A percentile compares a stretch with the other conserved stretches of the same genome.
Evolutionary conservation across 148 eudicot genomes (phyloP).

Genomic region (Rhododendron ferrugineum): DNA sequence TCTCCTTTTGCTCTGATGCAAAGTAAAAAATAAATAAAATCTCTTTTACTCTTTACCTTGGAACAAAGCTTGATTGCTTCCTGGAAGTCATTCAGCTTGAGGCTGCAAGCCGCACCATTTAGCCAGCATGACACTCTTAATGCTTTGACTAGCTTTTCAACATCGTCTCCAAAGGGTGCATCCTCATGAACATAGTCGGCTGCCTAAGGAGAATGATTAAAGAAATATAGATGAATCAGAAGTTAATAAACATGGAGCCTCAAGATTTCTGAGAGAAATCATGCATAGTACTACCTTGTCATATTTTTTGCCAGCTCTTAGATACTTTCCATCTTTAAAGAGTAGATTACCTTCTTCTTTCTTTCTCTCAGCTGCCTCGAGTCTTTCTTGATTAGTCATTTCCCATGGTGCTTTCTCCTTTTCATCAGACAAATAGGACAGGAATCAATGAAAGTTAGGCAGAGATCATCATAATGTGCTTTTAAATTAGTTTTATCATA

Average conservation of each 20-base stretch:
- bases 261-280: not conserved
- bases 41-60: conserved; percentile 31
- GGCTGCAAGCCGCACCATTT: conserved; percentile 57
- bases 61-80: conserved; percentile 54
- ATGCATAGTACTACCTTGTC: conserved; percentile 39
- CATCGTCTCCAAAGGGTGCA: conserved; percentile 35
- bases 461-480: not conserved
- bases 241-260: not conserved
- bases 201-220: conserved; percentile 30
- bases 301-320: conserved; percentile 60
- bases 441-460: not conserved
- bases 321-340: conserved; percentile 49
- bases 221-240: not conserved
- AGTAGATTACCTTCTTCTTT: conserved; percentile 65
- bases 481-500: not conserved
- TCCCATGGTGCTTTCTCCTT: conserved; percentile 79
- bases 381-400: conserved; percentile 40
- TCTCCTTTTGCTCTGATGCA: not conserved
- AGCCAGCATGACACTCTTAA: conserved; percentile 66
- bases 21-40: not conserved
- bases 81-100: conserved; percentile 39
- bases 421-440: not conserved
- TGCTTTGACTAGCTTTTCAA: conserved; percentile 39
- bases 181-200: conserved; percentile 51
- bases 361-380: conserved; percentile 44